A percentile compares a stretch with the other conserved stretches of the same genome.
Conservation (phyloP, 148 eudicot species). For the Chenopodium quinoa region DNA sequence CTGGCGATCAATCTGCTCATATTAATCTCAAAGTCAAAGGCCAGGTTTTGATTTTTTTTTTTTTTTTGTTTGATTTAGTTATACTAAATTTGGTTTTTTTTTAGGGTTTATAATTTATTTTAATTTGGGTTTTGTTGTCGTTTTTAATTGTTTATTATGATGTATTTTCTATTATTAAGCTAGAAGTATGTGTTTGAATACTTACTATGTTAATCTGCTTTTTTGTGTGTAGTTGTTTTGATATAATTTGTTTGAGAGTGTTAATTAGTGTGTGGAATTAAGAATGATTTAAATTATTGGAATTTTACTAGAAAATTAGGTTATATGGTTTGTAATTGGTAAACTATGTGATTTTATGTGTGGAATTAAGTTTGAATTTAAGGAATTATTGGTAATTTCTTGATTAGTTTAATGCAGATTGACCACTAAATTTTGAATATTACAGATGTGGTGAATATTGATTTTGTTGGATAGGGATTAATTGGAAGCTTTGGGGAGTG, state of each 20-base stretch:
- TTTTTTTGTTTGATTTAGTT: too few species aligned
- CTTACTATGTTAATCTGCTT: background rate
- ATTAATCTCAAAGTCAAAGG: constrained; percentile 53
- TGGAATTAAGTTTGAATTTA: background rate
- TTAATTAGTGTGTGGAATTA: too few species aligned
- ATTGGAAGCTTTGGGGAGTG: background rate
- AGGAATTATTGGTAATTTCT: too few species aligned
- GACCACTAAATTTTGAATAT: background rate
- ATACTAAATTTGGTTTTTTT: background rate
- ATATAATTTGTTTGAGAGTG: background rate
- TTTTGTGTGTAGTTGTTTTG: background rate
- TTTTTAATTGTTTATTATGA: background rate
- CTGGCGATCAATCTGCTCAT: constrained; percentile 39
- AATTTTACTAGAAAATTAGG: too few species aligned
- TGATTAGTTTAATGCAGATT: background rate
- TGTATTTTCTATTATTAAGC: background rate
- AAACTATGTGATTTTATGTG: too few species aligned
- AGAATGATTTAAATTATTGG: too few species aligned
- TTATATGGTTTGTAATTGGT: too few species aligned
- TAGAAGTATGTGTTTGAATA: too few species aligned
- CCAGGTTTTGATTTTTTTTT: constrained; percentile 25
- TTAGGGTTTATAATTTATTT: background rate
- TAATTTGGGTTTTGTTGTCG: background rate
- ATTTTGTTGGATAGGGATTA: background rate
- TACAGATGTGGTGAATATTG: background rate